phyloP scores from a whole-genome alignment of 2,329 filamentous ascomycete species.

The Colletotrichum horii region DNA sequence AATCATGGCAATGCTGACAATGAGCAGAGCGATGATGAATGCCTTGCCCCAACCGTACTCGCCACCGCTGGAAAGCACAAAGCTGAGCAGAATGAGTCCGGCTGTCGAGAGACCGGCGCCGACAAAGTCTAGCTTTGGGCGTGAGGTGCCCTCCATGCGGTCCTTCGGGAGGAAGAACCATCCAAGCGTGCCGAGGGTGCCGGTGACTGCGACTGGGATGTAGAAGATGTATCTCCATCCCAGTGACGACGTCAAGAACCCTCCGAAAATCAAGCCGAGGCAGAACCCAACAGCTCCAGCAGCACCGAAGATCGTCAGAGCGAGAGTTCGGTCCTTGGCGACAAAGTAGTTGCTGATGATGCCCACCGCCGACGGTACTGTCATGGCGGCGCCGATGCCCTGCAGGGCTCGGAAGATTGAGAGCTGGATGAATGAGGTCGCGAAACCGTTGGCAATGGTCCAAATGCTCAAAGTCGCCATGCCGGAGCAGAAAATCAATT shows the following conservation, averaged over 20 bases:
- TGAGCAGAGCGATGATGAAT: constrained; percentile 46
- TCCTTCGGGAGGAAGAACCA: constrained; percentile 42
- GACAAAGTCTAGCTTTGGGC: constrained; percentile 43
- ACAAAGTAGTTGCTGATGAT: constrained; percentile 43
- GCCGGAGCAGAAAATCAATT: constrained; percentile 10
- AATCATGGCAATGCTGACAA: constrained; percentile 41
- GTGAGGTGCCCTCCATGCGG: constrained; percentile 31
- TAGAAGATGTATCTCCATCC: constrained; percentile 18
- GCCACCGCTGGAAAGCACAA: constrained; percentile 48
- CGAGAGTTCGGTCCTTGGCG: neutral
- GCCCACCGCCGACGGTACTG: constrained; percentile 79
- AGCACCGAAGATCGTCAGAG: constrained; percentile 11
- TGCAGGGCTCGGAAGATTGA: constrained; percentile 13
- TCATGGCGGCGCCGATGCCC: constrained; percentile 65
- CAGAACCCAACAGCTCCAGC: constrained; percentile 13
- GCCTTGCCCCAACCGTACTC: constrained; percentile 50
- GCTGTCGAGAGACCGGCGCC: constrained; percentile 45
- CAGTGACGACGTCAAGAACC: constrained; percentile 9
- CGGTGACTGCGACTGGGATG: constrained; percentile 46
- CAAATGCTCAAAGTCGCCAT: constrained; percentile 13
- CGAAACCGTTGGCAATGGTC: constrained; percentile 6
- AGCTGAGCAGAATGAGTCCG: constrained; percentile 47
- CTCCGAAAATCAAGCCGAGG: constrained; percentile 5
- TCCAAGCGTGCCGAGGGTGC: constrained; percentile 26
- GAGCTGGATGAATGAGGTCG: constrained; percentile 9